Evolutionary conservation across 371 early-diverging fungal genomes (phyloP).

Genomic region (Mycotypha africana): DNA sequence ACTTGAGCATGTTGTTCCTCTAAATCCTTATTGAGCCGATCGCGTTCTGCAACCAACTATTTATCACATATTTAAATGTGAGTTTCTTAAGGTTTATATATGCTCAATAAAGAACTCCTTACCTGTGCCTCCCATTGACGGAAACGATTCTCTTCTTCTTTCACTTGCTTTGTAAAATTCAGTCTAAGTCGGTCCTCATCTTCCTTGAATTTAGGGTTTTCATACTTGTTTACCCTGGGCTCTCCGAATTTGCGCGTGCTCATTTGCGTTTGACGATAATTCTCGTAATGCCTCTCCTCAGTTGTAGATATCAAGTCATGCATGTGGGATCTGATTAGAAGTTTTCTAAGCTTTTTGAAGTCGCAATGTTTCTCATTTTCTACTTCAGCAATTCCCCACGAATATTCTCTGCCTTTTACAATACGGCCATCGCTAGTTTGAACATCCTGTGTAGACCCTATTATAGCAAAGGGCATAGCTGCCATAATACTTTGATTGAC

Average conservation of each 20-base stretch:
- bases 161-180: slow-evolving; percentile 92
- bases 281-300: slow-evolving; percentile 88
- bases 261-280: slow-evolving; percentile 76
- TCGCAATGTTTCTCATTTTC: slow-evolving; percentile 89
- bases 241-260: slow-evolving; percentile 78
- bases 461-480: slow-evolving; percentile 94
- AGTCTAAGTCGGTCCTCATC: slow-evolving; percentile 90
- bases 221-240: slow-evolving; percentile 68
- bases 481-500: slow-evolving; percentile 77
- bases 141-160: slow-evolving; percentile 90
- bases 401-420: slow-evolving; percentile 85
- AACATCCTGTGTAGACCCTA: slow-evolving; percentile 86
- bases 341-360: slow-evolving; percentile 87
- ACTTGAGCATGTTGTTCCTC: slow-evolving; percentile 92
- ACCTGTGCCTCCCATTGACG: slow-evolving; percentile 93
- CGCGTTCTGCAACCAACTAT: slow-evolving; percentile 89
- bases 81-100: no score
- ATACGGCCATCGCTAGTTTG: slow-evolving; percentile 61
- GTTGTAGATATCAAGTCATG: slow-evolving; percentile 85
- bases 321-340: slow-evolving; percentile 92
- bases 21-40: slow-evolving; percentile 94
- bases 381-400: slow-evolving; percentile 92
- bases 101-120: not conserved
- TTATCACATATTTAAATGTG: no score
- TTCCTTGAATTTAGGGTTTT: slow-evolving; percentile 89